A percentile compares a stretch with the other conserved stretches of the same genome.
These are phyloP conservation scores for Fraxinus ornus DNA, from an alignment of 305 asterid genomes.

Conservation along the genomic window DNA sequence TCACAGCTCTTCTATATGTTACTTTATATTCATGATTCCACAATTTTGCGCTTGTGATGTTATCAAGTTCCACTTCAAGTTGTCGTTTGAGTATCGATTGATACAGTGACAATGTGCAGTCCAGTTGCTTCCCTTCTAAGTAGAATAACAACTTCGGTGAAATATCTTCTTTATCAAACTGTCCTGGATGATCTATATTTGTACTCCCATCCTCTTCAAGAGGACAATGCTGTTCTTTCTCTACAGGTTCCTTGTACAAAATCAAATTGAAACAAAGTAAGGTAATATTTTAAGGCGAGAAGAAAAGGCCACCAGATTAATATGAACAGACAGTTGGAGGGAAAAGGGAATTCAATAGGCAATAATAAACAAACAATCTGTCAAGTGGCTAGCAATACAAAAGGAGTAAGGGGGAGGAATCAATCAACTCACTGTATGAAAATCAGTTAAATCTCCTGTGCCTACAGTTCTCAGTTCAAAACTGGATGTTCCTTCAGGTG, in stretches of 20 bases:
- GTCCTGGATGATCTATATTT: slow-evolving; percentile 33
- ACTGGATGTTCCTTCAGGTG: slow-evolving; percentile 36
- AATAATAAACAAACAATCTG: background rate
- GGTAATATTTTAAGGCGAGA: background rate
- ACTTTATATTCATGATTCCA: slow-evolving; percentile 71
- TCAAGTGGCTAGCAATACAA: background rate
- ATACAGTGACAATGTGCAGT: slow-evolving; percentile 55
- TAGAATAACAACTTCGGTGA: slow-evolving; percentile 54
- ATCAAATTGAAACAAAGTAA: slow-evolving; percentile 11
- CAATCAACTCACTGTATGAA: slow-evolving; percentile 42
- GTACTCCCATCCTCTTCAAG: slow-evolving; percentile 32
- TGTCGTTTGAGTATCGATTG: slow-evolving; percentile 66
- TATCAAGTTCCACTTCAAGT: slow-evolving; percentile 47
- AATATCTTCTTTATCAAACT: slow-evolving; percentile 38
- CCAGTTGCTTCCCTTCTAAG: slow-evolving; percentile 68
- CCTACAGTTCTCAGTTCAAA: slow-evolving; percentile 32
- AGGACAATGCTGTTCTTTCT: slow-evolving; percentile 40
- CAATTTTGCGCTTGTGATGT: slow-evolving; percentile 41
- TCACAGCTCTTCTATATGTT: slow-evolving; percentile 50
- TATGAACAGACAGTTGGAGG: background rate
- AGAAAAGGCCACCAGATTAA: background rate
- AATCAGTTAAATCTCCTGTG: slow-evolving; percentile 33
- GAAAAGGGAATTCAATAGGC: slow-evolving; percentile 1
- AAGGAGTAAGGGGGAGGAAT: background rate
- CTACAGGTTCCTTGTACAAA: slow-evolving; percentile 42